phyloP scores from a whole-genome alignment of 2,329 filamentous ascomycete species.

The Pseudogymnoascus sp. region DNA sequence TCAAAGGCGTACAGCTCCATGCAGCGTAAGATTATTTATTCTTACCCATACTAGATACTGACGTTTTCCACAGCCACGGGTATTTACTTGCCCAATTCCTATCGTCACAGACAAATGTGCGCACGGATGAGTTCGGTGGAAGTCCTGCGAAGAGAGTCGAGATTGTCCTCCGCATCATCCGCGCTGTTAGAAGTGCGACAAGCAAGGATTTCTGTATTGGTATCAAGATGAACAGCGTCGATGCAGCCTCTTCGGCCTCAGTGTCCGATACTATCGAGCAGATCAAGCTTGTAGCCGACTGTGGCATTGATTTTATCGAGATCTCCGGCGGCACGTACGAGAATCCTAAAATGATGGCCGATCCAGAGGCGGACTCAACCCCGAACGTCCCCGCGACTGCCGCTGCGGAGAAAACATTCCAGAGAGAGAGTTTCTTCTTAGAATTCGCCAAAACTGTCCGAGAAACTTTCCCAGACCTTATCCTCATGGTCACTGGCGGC shows the following conservation, averaged over 20 bases:
- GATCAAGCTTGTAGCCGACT: conserved; percentile 40
- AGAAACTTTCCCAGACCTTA: conserved; percentile 35
- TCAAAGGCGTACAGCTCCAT: conserved; percentile 47
- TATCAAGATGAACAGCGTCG: conserved; percentile 50
- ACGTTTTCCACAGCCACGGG: conserved; percentile 45
- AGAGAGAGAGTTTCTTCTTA: conserved; percentile 61
- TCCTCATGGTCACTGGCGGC: conserved; percentile 55
- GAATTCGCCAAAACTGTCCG: conserved; percentile 53
- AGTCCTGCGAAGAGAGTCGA: conserved; percentile 63
- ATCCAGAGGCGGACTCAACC: conserved; percentile 11
- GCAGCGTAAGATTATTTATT: conserved; percentile 34
- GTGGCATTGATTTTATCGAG: conserved; percentile 59
- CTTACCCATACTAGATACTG: not conserved
- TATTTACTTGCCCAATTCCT: conserved; percentile 67
- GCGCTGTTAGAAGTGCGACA: conserved; percentile 43
- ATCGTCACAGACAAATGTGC: conserved; percentile 57
- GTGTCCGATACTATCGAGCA: conserved; percentile 51
- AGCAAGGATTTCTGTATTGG: conserved; percentile 39
- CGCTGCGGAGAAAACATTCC: conserved; percentile 38
- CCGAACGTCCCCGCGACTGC: not conserved
- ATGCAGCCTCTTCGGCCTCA: conserved; percentile 35
- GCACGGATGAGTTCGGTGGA: conserved; percentile 62
- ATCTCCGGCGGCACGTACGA: conserved; percentile 58
- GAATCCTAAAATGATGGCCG: conserved; percentile 36
- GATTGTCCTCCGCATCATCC: conserved; percentile 58